Evolutionary conservation across 306 rosid species (phyloP), one percentile per base, ranked within the genome.

Genomic region (Rubus parviflorus): DNA sequence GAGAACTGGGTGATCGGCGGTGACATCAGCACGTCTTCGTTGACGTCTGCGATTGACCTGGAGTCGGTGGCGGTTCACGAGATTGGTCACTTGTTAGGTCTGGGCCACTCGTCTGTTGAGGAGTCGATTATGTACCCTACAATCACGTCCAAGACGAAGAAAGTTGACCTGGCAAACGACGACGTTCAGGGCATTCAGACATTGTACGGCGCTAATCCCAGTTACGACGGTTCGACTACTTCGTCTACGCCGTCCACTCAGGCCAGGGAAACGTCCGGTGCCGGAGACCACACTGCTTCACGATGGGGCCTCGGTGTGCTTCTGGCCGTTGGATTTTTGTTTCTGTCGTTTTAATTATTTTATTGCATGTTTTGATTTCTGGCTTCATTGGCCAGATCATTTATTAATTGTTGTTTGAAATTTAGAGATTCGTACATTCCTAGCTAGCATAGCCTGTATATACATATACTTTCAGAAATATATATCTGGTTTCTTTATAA

Each of bases 41-140:
- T 77, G 8, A 9, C 82, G 23, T 71, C 89, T 4, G 93, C 98
- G 35, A 76, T 92, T 61, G 97, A 92, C 42, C 51, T 95, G 8
- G 98, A 95, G 47, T 92, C 97, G 0, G 97, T 92, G 22, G 97
- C 97, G 19, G 97, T 95, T 8, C 98, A 95, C 70, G 98, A 95
- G 84, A 92, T 95, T 0, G 98, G 98, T 0, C 98, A 95, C 60
- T 16, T 95, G 67, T 76, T 95, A 2, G 98, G 98, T 12, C 65
- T 95, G 12, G 98, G 97, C 0, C 98, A 95, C 53, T 83, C 97
- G 0, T 95, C 98, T 0, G 88, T 84, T 19, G 82, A 84, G 75
- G 93, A 87, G 0, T 80, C 97, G 35, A 95, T 95, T 38, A 95
- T 92, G 98, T 95, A 81, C 72, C 97, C 97, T 72, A 83, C 97